These are phyloP conservation scores for Clathrus columnatus DNA, from an alignment of 768 basidiomycete species.

Conservation along the genomic window DNA sequence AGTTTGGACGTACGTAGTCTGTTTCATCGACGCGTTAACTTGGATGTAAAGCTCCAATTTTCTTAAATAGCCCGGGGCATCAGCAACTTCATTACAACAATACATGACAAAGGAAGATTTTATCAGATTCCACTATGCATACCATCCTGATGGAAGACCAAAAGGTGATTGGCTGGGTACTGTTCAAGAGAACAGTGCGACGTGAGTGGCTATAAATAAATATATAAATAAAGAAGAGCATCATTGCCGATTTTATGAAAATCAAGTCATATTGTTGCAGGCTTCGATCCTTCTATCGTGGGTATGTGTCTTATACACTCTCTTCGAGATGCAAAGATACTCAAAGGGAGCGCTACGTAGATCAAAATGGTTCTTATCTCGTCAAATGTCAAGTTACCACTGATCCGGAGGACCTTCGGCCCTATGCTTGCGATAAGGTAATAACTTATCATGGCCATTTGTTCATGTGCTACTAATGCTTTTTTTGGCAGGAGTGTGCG, in stretches of 20 bases:
- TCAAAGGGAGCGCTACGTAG: background rate
- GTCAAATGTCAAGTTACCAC: background rate
- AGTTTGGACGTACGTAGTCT: background rate
- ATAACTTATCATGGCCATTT: background rate
- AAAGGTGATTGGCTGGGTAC: background rate
- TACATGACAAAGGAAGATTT: background rate
- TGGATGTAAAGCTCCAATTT: background rate
- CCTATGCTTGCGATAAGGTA: background rate
- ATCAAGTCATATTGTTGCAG: background rate
- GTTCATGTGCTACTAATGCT: background rate
- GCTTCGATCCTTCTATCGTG: background rate
- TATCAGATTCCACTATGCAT: background rate
- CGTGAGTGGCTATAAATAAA: background rate
- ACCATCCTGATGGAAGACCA: background rate
- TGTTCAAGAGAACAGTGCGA: background rate
- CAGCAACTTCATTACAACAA: background rate
- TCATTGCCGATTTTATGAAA: background rate
- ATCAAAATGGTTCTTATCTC: background rate
- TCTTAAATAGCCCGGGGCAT: background rate
- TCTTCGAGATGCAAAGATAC: background rate
- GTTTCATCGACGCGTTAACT: background rate
- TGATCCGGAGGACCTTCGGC: background rate
- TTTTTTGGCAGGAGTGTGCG: background rate
- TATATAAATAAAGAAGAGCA: background rate
- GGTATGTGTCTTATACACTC: background rate